Conservation (phyloP, 1,284 basidiomycete species). For the Ganoderma lucidum region DNA sequence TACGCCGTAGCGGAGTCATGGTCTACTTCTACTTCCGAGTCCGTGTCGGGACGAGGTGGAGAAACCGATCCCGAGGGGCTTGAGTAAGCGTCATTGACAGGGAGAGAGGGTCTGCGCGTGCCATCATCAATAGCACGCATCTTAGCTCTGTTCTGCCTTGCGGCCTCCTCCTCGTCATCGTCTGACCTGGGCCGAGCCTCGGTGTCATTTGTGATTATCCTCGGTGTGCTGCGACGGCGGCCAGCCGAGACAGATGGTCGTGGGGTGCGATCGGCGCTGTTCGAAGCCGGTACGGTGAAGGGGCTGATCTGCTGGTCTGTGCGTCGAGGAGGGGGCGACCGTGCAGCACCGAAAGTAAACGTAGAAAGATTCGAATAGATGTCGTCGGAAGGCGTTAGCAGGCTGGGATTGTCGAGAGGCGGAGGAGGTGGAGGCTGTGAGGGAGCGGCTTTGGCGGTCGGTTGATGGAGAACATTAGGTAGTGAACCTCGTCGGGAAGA, state of each 20-base stretch:
- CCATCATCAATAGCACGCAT: slow-evolving; percentile 58
- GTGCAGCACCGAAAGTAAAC: slow-evolving; percentile 50
- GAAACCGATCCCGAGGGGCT: slow-evolving; percentile 23
- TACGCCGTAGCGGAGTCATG: slow-evolving; percentile 31
- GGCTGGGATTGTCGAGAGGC: slow-evolving; percentile 26
- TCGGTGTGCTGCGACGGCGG: slow-evolving; percentile 27
- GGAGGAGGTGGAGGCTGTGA: slow-evolving; percentile 26
- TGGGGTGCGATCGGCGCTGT: slow-evolving; percentile 37
- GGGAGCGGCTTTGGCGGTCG: slow-evolving; percentile 23
- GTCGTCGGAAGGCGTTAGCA: slow-evolving; percentile 40
- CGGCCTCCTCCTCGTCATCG: slow-evolving; percentile 45
- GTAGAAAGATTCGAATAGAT: slow-evolving; percentile 48
- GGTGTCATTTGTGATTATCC: slow-evolving; percentile 35
- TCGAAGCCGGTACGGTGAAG: slow-evolving; percentile 37
- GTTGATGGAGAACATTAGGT: slow-evolving; percentile 39
- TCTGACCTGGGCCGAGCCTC: slow-evolving; percentile 39
- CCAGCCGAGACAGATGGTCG: background rate
- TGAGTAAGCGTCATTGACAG: slow-evolving; percentile 45
- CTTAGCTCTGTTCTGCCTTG: slow-evolving; percentile 47
- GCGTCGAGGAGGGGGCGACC: slow-evolving; percentile 32
- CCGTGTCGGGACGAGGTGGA: slow-evolving; percentile 22
- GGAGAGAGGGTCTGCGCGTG: slow-evolving; percentile 52
- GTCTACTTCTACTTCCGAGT: slow-evolving; percentile 34
- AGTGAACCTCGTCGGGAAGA: slow-evolving; percentile 36
- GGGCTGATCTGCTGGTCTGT: slow-evolving; percentile 41